Base-by-base conservation (phyloP, 2,329 filamentous ascomycete species). In the Endothia cerciana region DNA sequence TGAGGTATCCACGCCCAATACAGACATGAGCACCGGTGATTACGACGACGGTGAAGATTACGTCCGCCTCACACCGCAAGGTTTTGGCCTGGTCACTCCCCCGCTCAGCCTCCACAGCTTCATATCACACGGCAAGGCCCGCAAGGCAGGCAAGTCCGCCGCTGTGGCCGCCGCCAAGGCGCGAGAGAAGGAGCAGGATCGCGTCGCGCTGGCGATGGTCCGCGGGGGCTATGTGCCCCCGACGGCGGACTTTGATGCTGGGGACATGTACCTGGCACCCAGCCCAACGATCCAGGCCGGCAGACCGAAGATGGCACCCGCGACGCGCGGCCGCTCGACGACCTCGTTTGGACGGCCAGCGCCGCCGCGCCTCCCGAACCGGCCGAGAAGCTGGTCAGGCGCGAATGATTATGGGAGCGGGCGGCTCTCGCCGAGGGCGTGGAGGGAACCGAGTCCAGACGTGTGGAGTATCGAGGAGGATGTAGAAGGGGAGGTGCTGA, bases 391-490 rank as follows among this genome's bases (percentile, higher is more conserved):
- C 63, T 66, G 72, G 51, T 73, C 76, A 4, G 62, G 65, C 7
- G 61, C 61, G 19, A 58, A 33, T 8, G 62, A 43, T 17, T 51
- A 43, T 19, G 33, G 70, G 71, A 59, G 75, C 73, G 41, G 78
- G 71, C 67, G 79, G 25, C 77, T 80, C 53, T 80, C 82, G 10
- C 79, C 79, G 11, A 79, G 79, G 64, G 79, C 85, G 1, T 87
- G 85, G 85, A 78, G 84, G 45, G 81, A 85, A 74, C 85, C 85
- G 7, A 87, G 85, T 71, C 84, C 84, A 0, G 84, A 87, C 62
- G 85, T 87, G 3, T 87, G 84, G 81, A 83, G 83, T 38, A 87
- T 87, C 64, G 82, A 85, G 74, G 85, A 87, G 73, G 84, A 87
- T 76, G 82, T 82, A 1, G 84, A 86, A 75, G 83, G 84, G 71